Base-by-base conservation (phyloP, 2,329 filamentous ascomycete species). In the Teratosphaeria nubilosa region DNA sequence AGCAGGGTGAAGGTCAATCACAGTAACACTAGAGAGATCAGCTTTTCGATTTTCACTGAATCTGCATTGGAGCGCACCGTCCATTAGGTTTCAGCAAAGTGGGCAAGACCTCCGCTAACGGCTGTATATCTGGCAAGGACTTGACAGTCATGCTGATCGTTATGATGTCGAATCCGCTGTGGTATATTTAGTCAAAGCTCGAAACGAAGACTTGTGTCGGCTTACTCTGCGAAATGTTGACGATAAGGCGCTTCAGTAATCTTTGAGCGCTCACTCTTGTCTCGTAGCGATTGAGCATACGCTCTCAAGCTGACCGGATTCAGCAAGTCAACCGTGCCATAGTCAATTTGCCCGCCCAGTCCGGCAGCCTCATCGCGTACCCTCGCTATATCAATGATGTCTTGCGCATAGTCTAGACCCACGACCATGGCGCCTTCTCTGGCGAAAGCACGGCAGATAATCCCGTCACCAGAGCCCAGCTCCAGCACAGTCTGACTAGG, bases 391-490 rank as follows among this genome's bases (percentile, higher is more conserved):
- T 72, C 62, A 2, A 79, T 56, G 77, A 80, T 79, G 9, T 63
- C 65, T 22, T 62, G 54, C 37, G 73, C 74, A 45, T 74, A 78
- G 59, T 80, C 78, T 1, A 78, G 77, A 1, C 76, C 78, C 3
- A 75, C 61, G 13, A 80, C 75, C 1, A 61, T 58, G 0, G 71
- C 53, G 71, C 10, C 72, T 74, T 24, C 69, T 60, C 10, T 64
- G 1, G 72, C 73, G 16, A 81, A 69, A 71, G 74, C 76, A 24
- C 77, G 73, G 16, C 78, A 76, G 20, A 75, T 73, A 27, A 80
- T 72, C 25, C 78, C 78, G 58, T 79, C 80, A 45, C 78, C 78
- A 0, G 76, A 78, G 3, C 77, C 76, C n/a, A 81, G 68, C 57
- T 80, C 78, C 5, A 80, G 69, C 0, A 75, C 75, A 6, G 65